Evolutionary conservation across 2,329 filamentous ascomycete genomes (phyloP).

Genomic region (Calycina herbarum): DNA sequence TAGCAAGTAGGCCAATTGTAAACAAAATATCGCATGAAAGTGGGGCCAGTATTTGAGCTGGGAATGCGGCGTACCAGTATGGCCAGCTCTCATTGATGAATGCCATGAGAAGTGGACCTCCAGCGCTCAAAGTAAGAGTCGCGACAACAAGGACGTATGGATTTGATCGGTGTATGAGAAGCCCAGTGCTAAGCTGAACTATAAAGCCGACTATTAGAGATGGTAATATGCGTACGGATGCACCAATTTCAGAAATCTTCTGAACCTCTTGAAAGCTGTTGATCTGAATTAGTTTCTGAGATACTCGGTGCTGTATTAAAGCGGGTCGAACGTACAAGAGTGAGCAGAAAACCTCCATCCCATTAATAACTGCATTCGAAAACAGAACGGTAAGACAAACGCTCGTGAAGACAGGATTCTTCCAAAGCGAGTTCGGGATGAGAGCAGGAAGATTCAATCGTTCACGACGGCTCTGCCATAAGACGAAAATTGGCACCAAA

Average conservation of each 20-base stretch:
- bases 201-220: conserved; percentile 45
- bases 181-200: conserved; percentile 46
- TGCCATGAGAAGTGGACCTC: conserved; percentile 56
- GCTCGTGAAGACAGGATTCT: conserved; percentile 54
- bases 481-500: conserved; percentile 35
- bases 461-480: conserved; percentile 44
- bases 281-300: too few species aligned
- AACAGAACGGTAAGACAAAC: conserved; percentile 44
- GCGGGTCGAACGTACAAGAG: too few species aligned
- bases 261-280: conserved; percentile 53
- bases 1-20: conserved; percentile 54
- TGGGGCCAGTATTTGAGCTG: conserved; percentile 43
- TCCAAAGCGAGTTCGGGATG: conserved; percentile 64
- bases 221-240: conserved; percentile 49
- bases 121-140: conserved; percentile 45
- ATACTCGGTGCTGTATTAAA: too few species aligned
- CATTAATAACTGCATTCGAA: neutral
- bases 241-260: conserved; percentile 44
- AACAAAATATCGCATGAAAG: conserved; percentile 43
- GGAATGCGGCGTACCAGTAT: conserved; percentile 52
- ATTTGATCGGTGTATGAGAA: conserved; percentile 47
- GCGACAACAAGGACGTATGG: conserved; percentile 43
- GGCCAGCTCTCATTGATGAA: conserved; percentile 47
- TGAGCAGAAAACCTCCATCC: neutral
- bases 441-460: conserved; percentile 49